A percentile compares a stretch with the other conserved stretches of the same genome.
phyloP scores from a whole-genome alignment of 1,139 yeast species.

The Saccharomyces uvarum region DNA sequence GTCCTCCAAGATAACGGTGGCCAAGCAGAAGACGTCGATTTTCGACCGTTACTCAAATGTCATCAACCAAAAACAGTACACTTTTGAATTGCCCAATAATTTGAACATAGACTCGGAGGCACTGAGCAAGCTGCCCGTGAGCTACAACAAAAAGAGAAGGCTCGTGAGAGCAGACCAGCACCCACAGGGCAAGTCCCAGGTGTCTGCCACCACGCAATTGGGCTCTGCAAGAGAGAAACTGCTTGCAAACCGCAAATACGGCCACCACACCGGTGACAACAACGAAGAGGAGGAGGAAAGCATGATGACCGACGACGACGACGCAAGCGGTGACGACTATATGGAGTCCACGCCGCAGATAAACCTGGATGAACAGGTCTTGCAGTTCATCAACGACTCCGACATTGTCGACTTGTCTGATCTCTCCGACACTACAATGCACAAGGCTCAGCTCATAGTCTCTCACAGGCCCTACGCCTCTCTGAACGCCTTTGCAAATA shows the following conservation, averaged over 20 bases:
- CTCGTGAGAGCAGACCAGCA: constrained; percentile 26
- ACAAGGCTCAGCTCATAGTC: constrained; percentile 56
- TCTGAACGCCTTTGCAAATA: constrained; percentile 40
- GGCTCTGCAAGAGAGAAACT: constrained; percentile 23
- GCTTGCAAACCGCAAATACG: constrained; percentile 12
- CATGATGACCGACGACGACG: constrained; percentile 26
- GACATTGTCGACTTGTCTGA: constrained; percentile 71
- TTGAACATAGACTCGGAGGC: constrained; percentile 13
- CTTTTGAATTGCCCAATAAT: background rate
- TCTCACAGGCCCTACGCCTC: constrained; percentile 64
- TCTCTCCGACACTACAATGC: constrained; percentile 62
- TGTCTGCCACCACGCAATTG: constrained; percentile 12
- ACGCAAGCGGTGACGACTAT: constrained; percentile 32
- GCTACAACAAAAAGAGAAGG: constrained; percentile 22
- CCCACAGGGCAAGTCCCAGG: background rate
- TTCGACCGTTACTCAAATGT: constrained; percentile 32
- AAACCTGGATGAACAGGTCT: constrained; percentile 58
- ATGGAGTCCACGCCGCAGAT: constrained; percentile 35
- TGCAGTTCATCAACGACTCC: constrained; percentile 74
- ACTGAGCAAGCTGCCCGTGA: constrained; percentile 10
- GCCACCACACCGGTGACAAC: constrained; percentile 13
- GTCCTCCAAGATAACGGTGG: constrained; percentile 53
- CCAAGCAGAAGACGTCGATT: constrained; percentile 47
- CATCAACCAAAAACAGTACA: constrained; percentile 15
- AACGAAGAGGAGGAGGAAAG: constrained; percentile 30